Evolutionary conservation across 176 grass and related monocot species (phyloP).

Genomic region (Tuctoria greenei): DNA sequence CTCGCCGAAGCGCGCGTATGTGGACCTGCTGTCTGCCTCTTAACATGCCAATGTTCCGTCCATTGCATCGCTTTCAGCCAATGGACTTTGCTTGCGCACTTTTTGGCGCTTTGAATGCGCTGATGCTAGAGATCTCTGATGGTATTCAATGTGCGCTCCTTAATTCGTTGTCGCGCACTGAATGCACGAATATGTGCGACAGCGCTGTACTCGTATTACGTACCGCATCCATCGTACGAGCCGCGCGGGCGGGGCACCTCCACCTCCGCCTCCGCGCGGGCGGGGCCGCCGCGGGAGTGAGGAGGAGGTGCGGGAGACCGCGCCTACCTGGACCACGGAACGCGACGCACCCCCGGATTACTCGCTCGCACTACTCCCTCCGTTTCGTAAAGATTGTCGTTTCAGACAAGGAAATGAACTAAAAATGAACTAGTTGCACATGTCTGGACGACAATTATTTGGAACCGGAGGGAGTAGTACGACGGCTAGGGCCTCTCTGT

Average conservation of each 20-base stretch:
- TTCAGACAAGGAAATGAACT: too few relatives aligned
- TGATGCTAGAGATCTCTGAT: neutral
- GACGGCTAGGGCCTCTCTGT: too few relatives aligned
- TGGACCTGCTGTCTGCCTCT: slow-evolving; percentile 26
- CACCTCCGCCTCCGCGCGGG: too few relatives aligned
- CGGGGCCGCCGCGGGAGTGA: neutral
- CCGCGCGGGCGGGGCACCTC: too few relatives aligned
- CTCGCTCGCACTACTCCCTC: neutral
- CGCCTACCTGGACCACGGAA: neutral
- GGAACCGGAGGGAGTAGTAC: too few relatives aligned
- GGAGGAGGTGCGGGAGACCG: too few relatives aligned
- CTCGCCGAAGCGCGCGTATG: neutral
- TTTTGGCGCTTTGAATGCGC: neutral
- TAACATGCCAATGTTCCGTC: slow-evolving; percentile 2
- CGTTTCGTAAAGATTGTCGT: too few relatives aligned
- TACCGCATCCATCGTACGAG: too few relatives aligned
- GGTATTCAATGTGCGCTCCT: neutral
- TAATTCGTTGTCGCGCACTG: neutral
- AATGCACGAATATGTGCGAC: neutral
- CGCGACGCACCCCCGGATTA: neutral
- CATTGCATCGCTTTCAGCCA: slow-evolving; percentile 8
- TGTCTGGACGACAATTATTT: too few relatives aligned
- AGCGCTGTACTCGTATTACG: too few relatives aligned
- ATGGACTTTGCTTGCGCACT: neutral
- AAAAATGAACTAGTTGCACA: too few relatives aligned